Evolutionary conservation across 2,329 filamentous ascomycete species (phyloP), one percentile per base, ranked within the genome.

Genomic region (Delphinella strobiligena): DNA sequence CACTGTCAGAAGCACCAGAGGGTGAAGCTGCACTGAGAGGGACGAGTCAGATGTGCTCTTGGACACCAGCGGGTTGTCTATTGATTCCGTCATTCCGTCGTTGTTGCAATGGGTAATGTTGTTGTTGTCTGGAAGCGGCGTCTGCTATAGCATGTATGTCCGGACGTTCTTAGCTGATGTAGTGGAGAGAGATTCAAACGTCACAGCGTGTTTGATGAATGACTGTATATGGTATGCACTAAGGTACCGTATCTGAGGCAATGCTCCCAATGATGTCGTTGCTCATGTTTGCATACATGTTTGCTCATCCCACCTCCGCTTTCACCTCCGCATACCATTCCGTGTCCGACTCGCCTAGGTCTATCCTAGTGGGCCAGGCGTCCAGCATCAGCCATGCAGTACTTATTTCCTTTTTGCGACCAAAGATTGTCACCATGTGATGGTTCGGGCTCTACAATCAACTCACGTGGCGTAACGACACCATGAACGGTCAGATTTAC

Each of bases 1-100:
- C 53, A 98, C 91, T 48, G 83, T 93, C 63, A 98, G 83, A 49
- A 96, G 81, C 38, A 94, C 88, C 36, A 98, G 79, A 18, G 91
- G 91, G 55, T 98, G 91, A 14, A 98, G 76, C 51, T 87, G 78
- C 41, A 87, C 77, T 48, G 86, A 80, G 33, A 93, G 75, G 37
- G 78, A 76, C 15, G 80, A 80, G 60, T 91, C 84, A 31, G 75
- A 76, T 45, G 61, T 61, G 34, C 56, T 55, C 32, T 52, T 61
- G 12, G 64, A 63, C 34, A 69, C 48, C 17, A 69, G 62, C 17
- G 62, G 60, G 41, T 68, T 68, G 30, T 16, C 24, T 27, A 31
- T 30, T 4, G 33, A 34, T 17, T 38, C 31, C n/a, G 40, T 40
- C 45, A 44, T 44, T 17, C 14, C 37, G 36, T 30, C 30, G 17